Conservation (phyloP, 1,284 basidiomycete species). For the Tremellales sp. region DNA sequence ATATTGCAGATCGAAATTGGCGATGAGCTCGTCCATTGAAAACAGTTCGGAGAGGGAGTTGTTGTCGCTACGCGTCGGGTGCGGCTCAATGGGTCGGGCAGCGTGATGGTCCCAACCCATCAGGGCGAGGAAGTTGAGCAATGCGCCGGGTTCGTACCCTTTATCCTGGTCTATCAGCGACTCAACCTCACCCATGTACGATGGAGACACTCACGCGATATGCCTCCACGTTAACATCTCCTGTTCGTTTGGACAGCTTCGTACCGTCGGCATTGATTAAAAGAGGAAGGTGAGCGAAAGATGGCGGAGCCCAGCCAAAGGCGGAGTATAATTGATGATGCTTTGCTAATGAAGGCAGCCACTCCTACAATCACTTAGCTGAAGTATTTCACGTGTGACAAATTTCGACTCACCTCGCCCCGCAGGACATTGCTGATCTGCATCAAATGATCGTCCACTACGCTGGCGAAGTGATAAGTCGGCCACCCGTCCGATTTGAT, state of each 20-base stretch:
- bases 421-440: constrained; percentile 90
- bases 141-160: constrained; percentile 85
- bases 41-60: constrained; percentile 42
- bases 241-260: constrained; percentile 92
- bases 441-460: constrained; percentile 96
- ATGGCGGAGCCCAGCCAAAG: constrained; percentile 66
- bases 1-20: constrained; percentile 34
- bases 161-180: constrained; percentile 35
- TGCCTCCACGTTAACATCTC: constrained; percentile 79
- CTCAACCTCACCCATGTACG: background rate
- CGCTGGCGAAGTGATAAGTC: constrained; percentile 93
- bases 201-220: constrained; percentile 62
- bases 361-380: constrained; percentile 63
- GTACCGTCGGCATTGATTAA: constrained; percentile 84
- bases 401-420: constrained; percentile 65
- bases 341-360: constrained; percentile 90
- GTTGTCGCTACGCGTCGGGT: constrained; percentile 20
- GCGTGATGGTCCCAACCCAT: constrained; percentile 78
- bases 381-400: background rate
- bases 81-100: constrained; percentile 8
- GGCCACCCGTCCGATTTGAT: constrained; percentile 90
- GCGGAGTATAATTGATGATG: constrained; percentile 86
- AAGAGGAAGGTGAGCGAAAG: constrained; percentile 87
- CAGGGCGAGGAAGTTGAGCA: constrained; percentile 89
- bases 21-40: constrained; percentile 35